Percentiles rank a stretch among this genome's conserved stretches.
phyloP scores from a whole-genome alignment of 164 flowering plant species.

The Vitis vinifera region DNA sequence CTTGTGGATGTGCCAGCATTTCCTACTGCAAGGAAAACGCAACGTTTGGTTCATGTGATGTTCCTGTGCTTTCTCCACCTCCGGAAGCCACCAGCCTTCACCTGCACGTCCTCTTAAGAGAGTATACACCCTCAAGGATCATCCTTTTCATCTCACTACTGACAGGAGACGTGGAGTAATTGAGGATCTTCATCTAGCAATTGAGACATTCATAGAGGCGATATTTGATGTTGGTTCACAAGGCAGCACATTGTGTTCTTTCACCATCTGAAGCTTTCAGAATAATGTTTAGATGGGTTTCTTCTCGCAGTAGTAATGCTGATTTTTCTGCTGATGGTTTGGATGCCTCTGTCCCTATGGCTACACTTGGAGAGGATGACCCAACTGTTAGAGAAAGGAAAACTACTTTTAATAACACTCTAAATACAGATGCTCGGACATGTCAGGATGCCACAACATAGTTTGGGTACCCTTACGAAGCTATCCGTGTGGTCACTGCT shows the following conservation, averaged over 20 bases:
- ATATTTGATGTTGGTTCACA: conserved; percentile 74
- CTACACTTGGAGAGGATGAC: conserved; percentile 71
- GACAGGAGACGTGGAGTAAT: conserved; percentile 94
- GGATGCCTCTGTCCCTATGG: conserved; percentile 42
- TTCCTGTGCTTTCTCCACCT: conserved; percentile 28
- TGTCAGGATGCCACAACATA: conserved; percentile 95
- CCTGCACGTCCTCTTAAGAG: conserved; percentile 33
- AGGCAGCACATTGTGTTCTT: conserved; percentile 70
- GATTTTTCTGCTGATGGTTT: conserved; percentile 20
- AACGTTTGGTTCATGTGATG: conserved; percentile 44
- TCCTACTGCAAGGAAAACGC: conserved; percentile 51
- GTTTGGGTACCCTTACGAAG: conserved; percentile 99
- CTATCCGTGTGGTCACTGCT: conserved; percentile 79
- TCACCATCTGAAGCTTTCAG: conserved; percentile 60
- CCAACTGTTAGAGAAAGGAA: conserved; percentile 70
- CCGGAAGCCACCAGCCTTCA: conserved; percentile 29
- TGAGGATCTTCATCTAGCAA: conserved; percentile 95
- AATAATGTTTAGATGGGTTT: conserved; percentile 44
- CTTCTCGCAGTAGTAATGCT: conserved; percentile 19
- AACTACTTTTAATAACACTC: conserved; percentile 43
- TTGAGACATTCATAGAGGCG: conserved; percentile 81
- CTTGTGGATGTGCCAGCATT: conserved; percentile 45
- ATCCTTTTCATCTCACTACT: conserved; percentile 65
- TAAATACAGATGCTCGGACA: conserved; percentile 92
- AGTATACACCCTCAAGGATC: conserved; percentile 53